Evolutionary conservation across 2,329 filamentous ascomycete genomes (phyloP), one percentile per base, ranked within the genome.

Genomic region (Colletotrichum chrysophilum): DNA sequence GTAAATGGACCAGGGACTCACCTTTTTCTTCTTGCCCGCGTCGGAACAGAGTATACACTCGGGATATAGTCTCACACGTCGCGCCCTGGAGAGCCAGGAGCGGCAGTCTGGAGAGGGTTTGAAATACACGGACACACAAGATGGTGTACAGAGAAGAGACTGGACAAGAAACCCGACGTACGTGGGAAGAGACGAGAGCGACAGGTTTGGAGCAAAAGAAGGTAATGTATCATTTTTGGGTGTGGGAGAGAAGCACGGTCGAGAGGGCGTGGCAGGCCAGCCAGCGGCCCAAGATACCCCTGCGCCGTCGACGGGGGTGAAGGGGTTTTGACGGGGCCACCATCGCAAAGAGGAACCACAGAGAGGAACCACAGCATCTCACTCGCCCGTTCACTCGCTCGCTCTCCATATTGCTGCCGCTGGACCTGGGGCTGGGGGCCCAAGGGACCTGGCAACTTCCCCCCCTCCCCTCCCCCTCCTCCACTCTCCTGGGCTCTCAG

Each of bases 61-160:
- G 66, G 43, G 43, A 62, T 67, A 71, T 73, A 71, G 36, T 76
- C 79, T 82, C 83, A 87, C 80, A 85, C 83, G 83, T 82, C 84
- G 85, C 83, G 83, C 83, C 86, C 86, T 86, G 86, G 86, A 85
- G 81, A 85, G 84, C 85, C 86, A 86, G 86, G 86, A 83, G 83
- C 85, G 84, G 81, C 84, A 85, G 81, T 81, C 79, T 80, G 78
- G 80, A 80, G 79, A 80, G 78, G 77, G 78, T 78, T 76, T 79
- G 79, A 78, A 82, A 80, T 80, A 80, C 82, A 80, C 74, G 48
- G 64, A 82, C 74, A 76, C 74, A 77, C 75, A 65, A 48, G 70
- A 73, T 71, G 76, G 73, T 77, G 65, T 76, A 77, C 74, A 78
- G 82, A 85, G 86, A 84, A 83, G 87, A 83, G 74, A 70, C 65